phyloP scores from a whole-genome alignment of 768 basidiomycete species.

The Mycena epipterygia region DNA sequence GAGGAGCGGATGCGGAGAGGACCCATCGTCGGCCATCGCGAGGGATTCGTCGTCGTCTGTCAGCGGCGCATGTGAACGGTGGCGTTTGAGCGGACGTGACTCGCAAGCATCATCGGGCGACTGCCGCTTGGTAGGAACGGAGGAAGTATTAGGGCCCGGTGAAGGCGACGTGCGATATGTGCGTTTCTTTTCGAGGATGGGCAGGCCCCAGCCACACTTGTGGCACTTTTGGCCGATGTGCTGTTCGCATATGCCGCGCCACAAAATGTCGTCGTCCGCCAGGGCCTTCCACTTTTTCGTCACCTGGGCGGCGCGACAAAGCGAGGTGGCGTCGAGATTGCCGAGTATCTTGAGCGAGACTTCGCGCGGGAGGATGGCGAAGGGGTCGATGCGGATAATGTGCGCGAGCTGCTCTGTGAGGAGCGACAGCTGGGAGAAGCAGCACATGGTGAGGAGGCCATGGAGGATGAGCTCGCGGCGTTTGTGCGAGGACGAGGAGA shows the following conservation, averaged over 20 bases:
- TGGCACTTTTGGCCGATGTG: slow-evolving; percentile 97
- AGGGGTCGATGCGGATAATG: slow-evolving; percentile 96
- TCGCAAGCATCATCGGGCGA: slow-evolving; percentile 46
- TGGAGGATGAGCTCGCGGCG: slow-evolving; percentile 94
- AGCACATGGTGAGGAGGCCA: slow-evolving; percentile 98
- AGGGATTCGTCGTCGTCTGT: slow-evolving; percentile 23
- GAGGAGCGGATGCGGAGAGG: slow-evolving; percentile 45
- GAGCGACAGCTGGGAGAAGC: slow-evolving; percentile 97
- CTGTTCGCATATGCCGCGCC: slow-evolving; percentile 97
- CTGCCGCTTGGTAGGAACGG: slow-evolving; percentile 56
- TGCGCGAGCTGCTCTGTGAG: slow-evolving; percentile 92
- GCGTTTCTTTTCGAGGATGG: slow-evolving; percentile 85
- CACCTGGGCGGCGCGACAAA: slow-evolving; percentile 95
- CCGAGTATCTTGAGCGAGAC: slow-evolving; percentile 88
- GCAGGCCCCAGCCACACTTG: slow-evolving; percentile 98
- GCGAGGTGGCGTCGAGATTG: slow-evolving; percentile 91
- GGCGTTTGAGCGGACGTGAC: slow-evolving; percentile 66
- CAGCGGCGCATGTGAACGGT: slow-evolving; percentile 50
- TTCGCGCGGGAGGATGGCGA: slow-evolving; percentile 91
- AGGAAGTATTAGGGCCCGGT: slow-evolving; percentile 20
- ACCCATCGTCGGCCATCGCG: slow-evolving; percentile 32
- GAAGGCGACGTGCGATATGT: slow-evolving; percentile 52
- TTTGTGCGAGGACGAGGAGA: slow-evolving; percentile 93
- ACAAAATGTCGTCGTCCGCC: slow-evolving; percentile 96
- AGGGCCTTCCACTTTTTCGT: slow-evolving; percentile 86